Evolutionary conservation across 2,329 filamentous ascomycete species (phyloP), one percentile per base, ranked within the genome.

Genomic region (Anisogramma anomala): DNA sequence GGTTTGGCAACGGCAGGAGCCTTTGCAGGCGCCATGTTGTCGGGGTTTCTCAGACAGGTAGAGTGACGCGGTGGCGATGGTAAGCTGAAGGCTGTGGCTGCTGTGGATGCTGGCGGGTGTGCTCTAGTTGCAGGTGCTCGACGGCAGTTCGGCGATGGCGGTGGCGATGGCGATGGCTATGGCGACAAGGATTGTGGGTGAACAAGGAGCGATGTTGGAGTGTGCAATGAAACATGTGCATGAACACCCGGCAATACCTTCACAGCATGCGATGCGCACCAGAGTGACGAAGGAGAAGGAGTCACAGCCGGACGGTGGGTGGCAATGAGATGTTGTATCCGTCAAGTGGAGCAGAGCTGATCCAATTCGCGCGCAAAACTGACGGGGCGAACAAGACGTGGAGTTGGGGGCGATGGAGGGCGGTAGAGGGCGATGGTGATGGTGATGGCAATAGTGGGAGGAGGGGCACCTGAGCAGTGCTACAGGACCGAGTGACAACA

Each of bases 1-100:
- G 36, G 13, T 14, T 33, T 41, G 41, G 36, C 36, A 15, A 34
- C 28, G 10, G 33, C 5, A 8, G 43, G 27, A 11, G 26, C 36
- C 32, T 39, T 46, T 33, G 41, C 30, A 10, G 45, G 33, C 41
- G 45, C 41, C 45, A 44, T 47, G 33, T 19, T 41, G 37, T 33
- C n/a, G n/a, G n/a, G n/a, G n/a, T n/a, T n/a, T 26, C 26, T 19
- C 6, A 30, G 32, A 36, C 32, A 35, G 15, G 33, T 14, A 11
- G 28, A 43, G 19, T 30, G 36, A 27, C 32, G 34, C 33, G 33
- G 36, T 18, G 27, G 15, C 7, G 27, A 11, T 30, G 27, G n/a
- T n/a, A n/a, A n/a, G n/a, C n/a, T 14, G 13, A 31, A 19, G 43
- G 39, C 32, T 31, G 40, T 33, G 30, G 36, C 19, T 28, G 35